Base-by-base conservation (phyloP, 331 rosid species). In the Quercus phellos region DNA sequence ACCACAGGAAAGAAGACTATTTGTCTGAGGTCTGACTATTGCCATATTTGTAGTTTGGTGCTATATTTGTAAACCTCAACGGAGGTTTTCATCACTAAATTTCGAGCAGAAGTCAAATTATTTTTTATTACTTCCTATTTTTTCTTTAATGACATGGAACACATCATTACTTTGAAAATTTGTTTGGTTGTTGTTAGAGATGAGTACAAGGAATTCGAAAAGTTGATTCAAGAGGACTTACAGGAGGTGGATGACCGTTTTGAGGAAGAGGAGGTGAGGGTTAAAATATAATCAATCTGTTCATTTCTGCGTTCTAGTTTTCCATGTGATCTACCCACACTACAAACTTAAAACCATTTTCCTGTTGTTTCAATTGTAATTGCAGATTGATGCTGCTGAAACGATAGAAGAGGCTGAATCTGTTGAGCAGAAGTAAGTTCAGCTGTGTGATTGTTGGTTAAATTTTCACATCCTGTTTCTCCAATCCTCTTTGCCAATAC, bases 171-270 rank as follows among this genome's bases (percentile, higher is more conserved):
- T 17, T 74, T 59, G 70, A 71, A 26, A 68, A 51, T 81, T 61
- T 88, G 81, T 74, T 63, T 8, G 76, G 71, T 84, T 83, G 74
- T 73, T 66, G 22, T 58, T 73, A 94, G 98, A 75, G 98, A 94
- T 35, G 99, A 94, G 86, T 94, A 92, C 88, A 94, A 91, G 83
- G 98, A 92, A 80, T 94, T 89, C 68, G 97, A 94, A 73, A 90
- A 94, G 94, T 79, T 88, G 94, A 94, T 94, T 86, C 97, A 92
- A 84, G 97, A 91, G 77, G 98, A 94, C 86, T 83, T 94, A 94
- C 56, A 70, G 83, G 93, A 91, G 92, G 99, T 91, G 61, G 94
- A 94, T 80, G 55, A 94, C 83, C 94, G 98, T 72, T 19, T 94
- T 63, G 99, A 94, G 82, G 99, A 94, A 84, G 99, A 94, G 63